Evolutionary conservation across 1,284 basidiomycete genomes (phyloP).

Genomic region (Malassezia dermatis): DNA sequence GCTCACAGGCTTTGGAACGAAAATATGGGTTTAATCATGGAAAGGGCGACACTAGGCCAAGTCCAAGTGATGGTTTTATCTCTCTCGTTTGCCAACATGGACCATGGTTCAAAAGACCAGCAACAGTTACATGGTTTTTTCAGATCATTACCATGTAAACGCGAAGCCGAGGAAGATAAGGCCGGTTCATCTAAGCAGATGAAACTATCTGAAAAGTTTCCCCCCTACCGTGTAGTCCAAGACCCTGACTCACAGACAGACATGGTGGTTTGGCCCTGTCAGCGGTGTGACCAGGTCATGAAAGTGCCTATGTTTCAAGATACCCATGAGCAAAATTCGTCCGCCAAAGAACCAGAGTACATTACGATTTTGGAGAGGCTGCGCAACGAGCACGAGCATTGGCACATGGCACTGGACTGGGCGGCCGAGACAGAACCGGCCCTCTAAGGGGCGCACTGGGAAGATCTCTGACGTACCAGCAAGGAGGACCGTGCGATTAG

Average conservation of each 20-base stretch:
- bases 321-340: background rate
- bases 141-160: background rate
- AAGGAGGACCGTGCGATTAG: background rate
- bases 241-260: conserved; percentile 10
- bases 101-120: conserved; percentile 7
- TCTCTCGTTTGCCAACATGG: conserved; percentile 12
- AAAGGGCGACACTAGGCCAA: background rate
- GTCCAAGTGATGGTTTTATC: background rate
- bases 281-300: background rate
- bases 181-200: background rate
- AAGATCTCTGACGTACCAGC: background rate
- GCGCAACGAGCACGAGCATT: conserved; percentile 12
- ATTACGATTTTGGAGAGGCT: background rate
- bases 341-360: background rate
- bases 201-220: background rate
- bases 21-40: conserved; percentile 6
- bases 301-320: conserved; percentile 14
- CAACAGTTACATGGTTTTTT: conserved; percentile 6
- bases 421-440: background rate
- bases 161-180: background rate
- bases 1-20: conserved; percentile 81
- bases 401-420: conserved; percentile 16
- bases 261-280: conserved; percentile 8
- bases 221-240: background rate
- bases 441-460: background rate